Conservation (phyloP, 177 flowering plant species). For the Tripterygium wilfordii region DNA sequence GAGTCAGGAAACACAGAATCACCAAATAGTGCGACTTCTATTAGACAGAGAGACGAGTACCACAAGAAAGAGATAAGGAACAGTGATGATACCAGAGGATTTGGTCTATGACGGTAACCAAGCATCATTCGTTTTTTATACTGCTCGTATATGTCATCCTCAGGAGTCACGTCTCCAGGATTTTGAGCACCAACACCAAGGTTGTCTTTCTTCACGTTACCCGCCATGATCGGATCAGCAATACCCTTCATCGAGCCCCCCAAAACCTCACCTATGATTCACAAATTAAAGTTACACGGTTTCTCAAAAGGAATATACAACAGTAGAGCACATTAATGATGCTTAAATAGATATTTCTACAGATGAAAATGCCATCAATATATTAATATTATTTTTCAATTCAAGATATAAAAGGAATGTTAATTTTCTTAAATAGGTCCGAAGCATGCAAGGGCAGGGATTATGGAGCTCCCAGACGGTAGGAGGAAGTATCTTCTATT, state of each 20-base stretch:
- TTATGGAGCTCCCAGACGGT: too few relatives aligned
- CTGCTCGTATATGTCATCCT: constrained; percentile 98
- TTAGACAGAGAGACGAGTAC: not conserved
- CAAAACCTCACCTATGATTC: constrained; percentile 82
- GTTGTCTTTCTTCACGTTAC: constrained; percentile 67
- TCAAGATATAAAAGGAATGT: too few relatives aligned
- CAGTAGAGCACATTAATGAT: too few relatives aligned
- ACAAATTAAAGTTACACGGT: not conserved
- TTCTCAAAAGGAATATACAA: not conserved
- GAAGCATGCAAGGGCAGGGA: too few relatives aligned
- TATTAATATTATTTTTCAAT: too few relatives aligned
- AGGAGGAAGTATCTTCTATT: too few relatives aligned
- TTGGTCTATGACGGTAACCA: constrained; percentile 87
- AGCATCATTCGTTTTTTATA: constrained; percentile 99
- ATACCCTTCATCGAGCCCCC: constrained; percentile 88
- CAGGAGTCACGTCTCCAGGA: constrained; percentile 86
- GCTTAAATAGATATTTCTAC: too few relatives aligned
- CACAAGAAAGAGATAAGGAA: not conserved
- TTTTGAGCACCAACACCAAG: constrained; percentile 88
- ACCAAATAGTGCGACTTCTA: too few relatives aligned
- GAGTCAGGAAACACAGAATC: not conserved
- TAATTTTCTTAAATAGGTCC: too few relatives aligned
- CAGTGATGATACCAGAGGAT: constrained; percentile 65
- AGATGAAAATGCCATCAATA: too few relatives aligned
- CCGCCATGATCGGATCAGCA: constrained; percentile 89